Evolutionary conservation across 371 early-diverging fungal species (phyloP), one percentile per base, ranked within the genome.

Genomic region (Circinella umbellata): DNA sequence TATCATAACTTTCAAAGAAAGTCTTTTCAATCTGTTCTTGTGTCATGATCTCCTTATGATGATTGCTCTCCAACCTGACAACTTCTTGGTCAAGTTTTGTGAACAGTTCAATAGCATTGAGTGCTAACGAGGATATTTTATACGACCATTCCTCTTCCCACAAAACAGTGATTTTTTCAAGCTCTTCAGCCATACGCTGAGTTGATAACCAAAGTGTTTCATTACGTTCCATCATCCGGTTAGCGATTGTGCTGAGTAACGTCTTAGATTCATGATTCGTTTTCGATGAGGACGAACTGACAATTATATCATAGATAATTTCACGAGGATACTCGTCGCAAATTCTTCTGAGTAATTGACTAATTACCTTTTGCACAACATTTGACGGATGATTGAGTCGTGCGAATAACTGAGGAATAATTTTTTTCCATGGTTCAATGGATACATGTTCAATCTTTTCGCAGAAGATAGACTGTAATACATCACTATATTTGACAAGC

Each of bases 81-180:
- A 76, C 48, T 66, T 91, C 93, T 35, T 80, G 78, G 36, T 87
- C 82, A 5, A 92, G 74, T 35, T 87, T 85, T 49, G 85, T 77
- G 17, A 89, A 75, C 34, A 89, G 77, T 60, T 80, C 83, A 68
- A 80, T 79, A 0, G 88, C 80, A 55, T 93, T 92, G 55, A 79
- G 76, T 34, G 91, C 86, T n/a, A 93, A 53, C 0, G 83, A 77
- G n/a, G 84, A 82, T 42, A 95, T 88, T 73, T 83, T 85, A 66
- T 92, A 86, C 27, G 88, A 71, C 93, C 94, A 94, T n/a, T 80
- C 73, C 70, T 95, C 96, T 70, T 95, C 95, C 88, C 93, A 90
- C 3, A 95, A 72, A 13, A 95, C 93, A 0, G 96, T 92, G 4
- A 94, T 81, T 49, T 88, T 80, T 39, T 90, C 88, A 18, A 94